A percentile compares a stretch with the other conserved stretches of the same genome.
These are phyloP conservation scores for Maudiozyma barnettii DNA, from an alignment of 805 yeast species.

Conservation along the genomic window DNA sequence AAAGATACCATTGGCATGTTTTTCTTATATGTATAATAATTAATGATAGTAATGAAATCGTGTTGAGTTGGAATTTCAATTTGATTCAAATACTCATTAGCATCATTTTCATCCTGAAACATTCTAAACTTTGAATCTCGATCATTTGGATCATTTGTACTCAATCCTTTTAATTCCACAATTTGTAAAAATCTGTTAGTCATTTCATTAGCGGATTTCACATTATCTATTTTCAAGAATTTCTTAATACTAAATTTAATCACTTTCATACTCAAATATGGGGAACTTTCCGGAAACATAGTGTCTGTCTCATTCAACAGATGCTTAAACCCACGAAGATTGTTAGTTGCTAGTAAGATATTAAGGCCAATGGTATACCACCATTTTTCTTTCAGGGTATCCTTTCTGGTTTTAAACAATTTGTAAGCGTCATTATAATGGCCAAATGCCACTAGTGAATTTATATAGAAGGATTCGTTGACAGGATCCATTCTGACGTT, in stretches of 20 bases:
- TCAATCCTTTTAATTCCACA: slow-evolving; percentile 18
- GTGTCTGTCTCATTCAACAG: slow-evolving; percentile 24
- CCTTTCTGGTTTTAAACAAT: slow-evolving; percentile 30
- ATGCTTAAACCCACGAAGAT: slow-evolving; percentile 31
- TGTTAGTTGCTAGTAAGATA: slow-evolving; percentile 30
- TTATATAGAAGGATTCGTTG: slow-evolving; percentile 42
- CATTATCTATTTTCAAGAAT: slow-evolving; percentile 21
- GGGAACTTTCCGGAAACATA: slow-evolving; percentile 15
- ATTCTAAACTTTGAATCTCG: neutral
- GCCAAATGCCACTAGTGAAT: slow-evolving; percentile 32
- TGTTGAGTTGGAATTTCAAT: slow-evolving; percentile 18
- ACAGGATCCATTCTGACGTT: slow-evolving; percentile 41
- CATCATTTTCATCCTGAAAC: slow-evolving; percentile 25
- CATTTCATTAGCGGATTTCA: slow-evolving; percentile 28
- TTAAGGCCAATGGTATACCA: slow-evolving; percentile 45
- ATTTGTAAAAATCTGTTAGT: slow-evolving; percentile 22
- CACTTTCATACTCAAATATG: slow-evolving; percentile 32
- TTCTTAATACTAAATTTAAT: slow-evolving; percentile 29
- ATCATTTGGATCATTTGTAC: slow-evolving; percentile 3
- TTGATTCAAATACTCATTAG: slow-evolving; percentile 22
- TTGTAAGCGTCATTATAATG: slow-evolving; percentile 30
- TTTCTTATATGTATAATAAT: slow-evolving; percentile 16
- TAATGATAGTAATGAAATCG: slow-evolving; percentile 22
- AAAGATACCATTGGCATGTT: slow-evolving; percentile 8
- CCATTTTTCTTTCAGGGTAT: slow-evolving; percentile 37